phyloP scores from a whole-genome alignment of 768 basidiomycete genomes.

The Kwoniella dendrophila region DNA sequence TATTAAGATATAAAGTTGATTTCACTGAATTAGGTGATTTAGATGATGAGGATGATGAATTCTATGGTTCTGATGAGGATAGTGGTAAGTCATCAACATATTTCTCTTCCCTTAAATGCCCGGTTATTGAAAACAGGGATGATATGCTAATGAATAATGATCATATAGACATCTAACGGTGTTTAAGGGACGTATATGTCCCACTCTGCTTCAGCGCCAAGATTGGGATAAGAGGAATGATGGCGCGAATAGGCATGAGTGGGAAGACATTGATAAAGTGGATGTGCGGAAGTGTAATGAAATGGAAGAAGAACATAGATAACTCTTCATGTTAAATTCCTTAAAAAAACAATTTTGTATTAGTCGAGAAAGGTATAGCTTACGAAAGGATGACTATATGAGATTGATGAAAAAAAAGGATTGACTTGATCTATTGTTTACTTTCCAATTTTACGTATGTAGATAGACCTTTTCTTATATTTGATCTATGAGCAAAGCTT shows the following conservation, averaged over 20 bases:
- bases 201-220: conserved; percentile 44
- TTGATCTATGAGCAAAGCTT: neutral
- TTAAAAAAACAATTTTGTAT: too few relatives aligned
- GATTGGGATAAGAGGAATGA: conserved; percentile 16
- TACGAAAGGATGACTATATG: too few relatives aligned
- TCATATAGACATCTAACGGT: conserved; percentile 44
- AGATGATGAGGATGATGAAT: conserved; percentile 58
- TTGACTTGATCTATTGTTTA: too few relatives aligned
- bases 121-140: too few relatives aligned
- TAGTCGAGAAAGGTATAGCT: too few relatives aligned
- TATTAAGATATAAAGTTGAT: conserved; percentile 96
- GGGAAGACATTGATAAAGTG: neutral
- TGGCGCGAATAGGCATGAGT: conserved; percentile 6
- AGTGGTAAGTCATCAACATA: conserved; percentile 46
- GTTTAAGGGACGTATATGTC: conserved; percentile 38
- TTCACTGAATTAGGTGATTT: conserved; percentile 71
- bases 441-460: too few relatives aligned
- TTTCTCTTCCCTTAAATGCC: neutral
- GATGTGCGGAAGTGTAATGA: neutral
- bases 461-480: too few relatives aligned
- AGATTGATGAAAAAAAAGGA: too few relatives aligned
- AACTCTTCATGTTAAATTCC: too few relatives aligned
- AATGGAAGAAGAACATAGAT: too few relatives aligned
- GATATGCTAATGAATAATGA: neutral
- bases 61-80: conserved; percentile 55